Evolutionary conservation across 768 basidiomycete species (phyloP), one percentile per base, ranked within the genome.

Genomic region (Serendipita sp.): DNA sequence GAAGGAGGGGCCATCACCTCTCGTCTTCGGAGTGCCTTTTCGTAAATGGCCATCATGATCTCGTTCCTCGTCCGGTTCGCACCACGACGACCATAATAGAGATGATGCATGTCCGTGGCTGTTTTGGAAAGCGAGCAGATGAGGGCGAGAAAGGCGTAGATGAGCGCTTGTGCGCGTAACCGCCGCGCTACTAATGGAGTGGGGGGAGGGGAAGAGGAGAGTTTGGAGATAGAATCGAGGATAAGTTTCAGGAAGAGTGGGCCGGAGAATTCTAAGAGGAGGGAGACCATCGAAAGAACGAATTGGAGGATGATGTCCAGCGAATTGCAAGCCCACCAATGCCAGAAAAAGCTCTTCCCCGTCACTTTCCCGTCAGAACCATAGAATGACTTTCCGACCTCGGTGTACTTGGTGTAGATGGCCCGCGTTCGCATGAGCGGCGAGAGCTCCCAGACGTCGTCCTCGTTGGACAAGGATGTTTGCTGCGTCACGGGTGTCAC

Each of bases 41-140:
- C 87, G 68, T 93, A 95, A 61, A 95, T 88, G 1, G 84, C 74
- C 0, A 88, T 83, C 84, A 90, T 92, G 17, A 94, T 78, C 72
- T 88, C 87, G 13, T 80, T 79, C 5, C 88, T 83, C 63, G 51
- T 34, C 24, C 88, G 78, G 1, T 85, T 85, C 0, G 77, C 70
- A 0, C 83, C 88, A n/a, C 90, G 82, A 45, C 92, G 81, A 22
- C 85, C 83, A 62, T 80, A 83, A 88, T 88, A 92, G 14, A 90
- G 75, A 69, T 88, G 87, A 63, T 86, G 84, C 2, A 85, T 73
- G 66, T 90, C 86, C 1, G 83, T 76, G 73, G 88, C 76, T 0
- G 81, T 79, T 74, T 86, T 88, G 62, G 76, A 67, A 0, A 84
- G 38, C 0, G 82, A 78, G 42, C 79, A 84, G 0, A 80, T 50